Evolutionary conservation across 2,329 filamentous ascomycete genomes (phyloP).

Genomic region (Pseudocercospora fijiensis): DNA sequence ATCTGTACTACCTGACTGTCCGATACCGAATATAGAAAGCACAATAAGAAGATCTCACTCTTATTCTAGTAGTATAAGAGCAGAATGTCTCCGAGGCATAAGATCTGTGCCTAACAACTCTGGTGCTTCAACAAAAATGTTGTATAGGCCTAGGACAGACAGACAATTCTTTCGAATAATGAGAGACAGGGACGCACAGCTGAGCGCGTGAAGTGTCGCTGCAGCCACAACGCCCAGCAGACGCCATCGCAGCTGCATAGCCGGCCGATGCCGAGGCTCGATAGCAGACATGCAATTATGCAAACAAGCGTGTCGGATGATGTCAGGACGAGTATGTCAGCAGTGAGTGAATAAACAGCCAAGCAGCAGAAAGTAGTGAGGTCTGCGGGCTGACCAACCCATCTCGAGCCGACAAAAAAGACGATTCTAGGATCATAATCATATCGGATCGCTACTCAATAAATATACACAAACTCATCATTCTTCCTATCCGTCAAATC

Average conservation of each 20-base stretch:
- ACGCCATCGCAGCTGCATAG: background rate
- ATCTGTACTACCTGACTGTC: background rate
- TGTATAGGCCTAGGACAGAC: too few species aligned
- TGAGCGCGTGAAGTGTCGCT: background rate
- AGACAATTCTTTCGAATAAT: background rate
- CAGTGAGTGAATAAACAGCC: background rate
- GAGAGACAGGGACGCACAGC: background rate
- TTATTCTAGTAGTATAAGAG: background rate
- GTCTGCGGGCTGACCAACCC: background rate
- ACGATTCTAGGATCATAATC: background rate
- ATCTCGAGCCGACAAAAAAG: background rate
- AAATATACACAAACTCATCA: constrained; percentile 23
- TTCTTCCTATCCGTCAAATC: constrained; percentile 58
- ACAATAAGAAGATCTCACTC: background rate
- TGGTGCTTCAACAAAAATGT: too few species aligned
- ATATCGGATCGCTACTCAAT: background rate
- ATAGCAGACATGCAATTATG: background rate
- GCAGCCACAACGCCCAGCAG: background rate
- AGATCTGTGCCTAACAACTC: too few species aligned
- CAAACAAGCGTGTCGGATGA: background rate
- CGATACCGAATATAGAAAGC: background rate
- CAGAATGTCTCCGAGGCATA: background rate
- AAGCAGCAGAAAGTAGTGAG: background rate
- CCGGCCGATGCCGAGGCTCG: background rate
- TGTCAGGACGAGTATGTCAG: background rate